phyloP scores from a whole-genome alignment of 257 asterid species.

The Solanum megistacrolobum region DNA sequence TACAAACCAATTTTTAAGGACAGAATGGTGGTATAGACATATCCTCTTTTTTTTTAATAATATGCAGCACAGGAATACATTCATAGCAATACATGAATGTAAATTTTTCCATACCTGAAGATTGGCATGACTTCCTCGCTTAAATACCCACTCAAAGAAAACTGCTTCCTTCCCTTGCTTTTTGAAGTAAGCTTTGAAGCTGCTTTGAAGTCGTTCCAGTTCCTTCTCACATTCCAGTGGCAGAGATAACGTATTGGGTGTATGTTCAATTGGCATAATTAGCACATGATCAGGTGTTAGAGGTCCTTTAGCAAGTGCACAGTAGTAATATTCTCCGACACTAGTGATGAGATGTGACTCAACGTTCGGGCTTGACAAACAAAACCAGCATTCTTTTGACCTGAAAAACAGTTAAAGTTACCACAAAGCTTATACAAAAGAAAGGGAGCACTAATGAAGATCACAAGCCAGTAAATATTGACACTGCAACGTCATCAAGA shows the following conservation, averaged over 20 bases:
- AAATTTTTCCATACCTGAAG: slow-evolving; percentile 53
- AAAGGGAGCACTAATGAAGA: neutral
- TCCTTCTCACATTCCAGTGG: slow-evolving; percentile 66
- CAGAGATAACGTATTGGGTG: slow-evolving; percentile 65
- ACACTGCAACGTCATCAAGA: neutral
- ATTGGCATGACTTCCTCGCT: slow-evolving; percentile 83
- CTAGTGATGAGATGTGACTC: slow-evolving; percentile 76
- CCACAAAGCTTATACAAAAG: neutral
- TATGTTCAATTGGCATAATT: slow-evolving; percentile 79
- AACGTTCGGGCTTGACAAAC: slow-evolving; percentile 73
- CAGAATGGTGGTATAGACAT: neutral
- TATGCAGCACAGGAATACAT: neutral
- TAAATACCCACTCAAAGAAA: slow-evolving; percentile 87
- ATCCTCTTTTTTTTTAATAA: neutral
- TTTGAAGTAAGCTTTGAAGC: slow-evolving; percentile 69
- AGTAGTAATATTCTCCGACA: slow-evolving; percentile 74
- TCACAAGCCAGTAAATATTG: neutral
- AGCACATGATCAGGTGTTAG: slow-evolving; percentile 79
- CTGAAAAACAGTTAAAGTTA: slow-evolving; percentile 27
- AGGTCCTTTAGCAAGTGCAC: slow-evolving; percentile 94
- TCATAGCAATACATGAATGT: neutral
- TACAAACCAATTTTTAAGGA: neutral
- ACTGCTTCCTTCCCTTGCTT: slow-evolving; percentile 68
- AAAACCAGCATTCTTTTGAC: slow-evolving; percentile 96
- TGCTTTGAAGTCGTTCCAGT: slow-evolving; percentile 37